Percentiles rank a stretch among this genome's conserved stretches.
Evolutionary conservation across 176 grass and related monocot genomes (phyloP).

Genomic region (Elymus sibiricus): DNA sequence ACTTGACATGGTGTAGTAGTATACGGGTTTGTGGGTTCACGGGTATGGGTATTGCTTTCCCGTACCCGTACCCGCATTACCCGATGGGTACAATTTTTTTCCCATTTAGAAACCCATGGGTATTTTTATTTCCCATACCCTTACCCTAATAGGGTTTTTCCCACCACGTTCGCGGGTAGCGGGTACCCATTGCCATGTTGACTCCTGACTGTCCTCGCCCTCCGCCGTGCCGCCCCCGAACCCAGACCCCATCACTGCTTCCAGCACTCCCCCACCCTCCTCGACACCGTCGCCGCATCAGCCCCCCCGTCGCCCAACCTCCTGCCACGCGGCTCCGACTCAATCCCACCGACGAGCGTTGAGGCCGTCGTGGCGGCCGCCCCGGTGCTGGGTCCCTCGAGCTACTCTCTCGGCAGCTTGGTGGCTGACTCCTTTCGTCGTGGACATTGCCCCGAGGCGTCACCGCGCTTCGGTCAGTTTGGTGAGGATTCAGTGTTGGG

Average conservation of each 20-base stretch:
- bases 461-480: not conserved
- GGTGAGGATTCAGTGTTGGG: no score
- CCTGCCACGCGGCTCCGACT: not conserved
- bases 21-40: no score
- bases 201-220: no score
- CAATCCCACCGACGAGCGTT: slow-evolving; percentile 11
- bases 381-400: not conserved
- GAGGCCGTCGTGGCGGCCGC: not conserved
- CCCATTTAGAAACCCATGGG: no score
- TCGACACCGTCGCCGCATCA: not conserved
- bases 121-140: no score
- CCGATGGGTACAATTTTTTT: no score
- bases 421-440: not conserved
- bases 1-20: no score
- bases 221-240: not conserved
- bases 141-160: no score
- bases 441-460: not conserved
- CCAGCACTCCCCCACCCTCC: slow-evolving; percentile 6
- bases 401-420: not conserved
- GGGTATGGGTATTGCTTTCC: no score
- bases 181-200: no score
- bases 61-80: no score
- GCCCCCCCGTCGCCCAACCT: not conserved
- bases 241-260: not conserved
- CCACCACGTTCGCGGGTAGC: no score